Conservation (phyloP, 2,329 filamentous ascomycete species). For the Microsporum ferrugineum region DNA sequence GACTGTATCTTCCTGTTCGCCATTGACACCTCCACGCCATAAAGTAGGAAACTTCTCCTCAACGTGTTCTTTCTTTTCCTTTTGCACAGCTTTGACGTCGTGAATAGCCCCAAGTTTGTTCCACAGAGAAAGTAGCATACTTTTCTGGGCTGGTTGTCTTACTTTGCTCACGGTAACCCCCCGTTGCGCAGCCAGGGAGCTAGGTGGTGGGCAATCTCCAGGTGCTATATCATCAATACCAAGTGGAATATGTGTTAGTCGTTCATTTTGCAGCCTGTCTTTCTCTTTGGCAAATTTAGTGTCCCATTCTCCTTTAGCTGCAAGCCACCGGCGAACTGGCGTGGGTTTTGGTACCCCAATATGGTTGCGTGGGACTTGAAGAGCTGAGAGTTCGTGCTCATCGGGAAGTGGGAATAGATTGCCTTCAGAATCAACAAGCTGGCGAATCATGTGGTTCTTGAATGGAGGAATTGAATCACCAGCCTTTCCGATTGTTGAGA, state of each 20-base stretch:
- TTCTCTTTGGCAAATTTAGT: constrained; percentile 57
- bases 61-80: constrained; percentile 4
- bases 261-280: constrained; percentile 58
- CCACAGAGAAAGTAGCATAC: constrained; percentile 72
- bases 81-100: constrained; percentile 57
- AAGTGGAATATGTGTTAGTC: constrained; percentile 58
- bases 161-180: constrained; percentile 33
- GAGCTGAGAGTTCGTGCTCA: constrained; percentile 51
- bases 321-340: constrained; percentile 74
- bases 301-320: constrained; percentile 62
- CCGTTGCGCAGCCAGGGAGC: constrained; percentile 57
- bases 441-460: constrained; percentile 78
- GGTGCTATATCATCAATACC: constrained; percentile 60
- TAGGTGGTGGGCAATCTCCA: constrained; percentile 70
- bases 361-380: constrained; percentile 52
- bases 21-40: constrained; percentile 5
- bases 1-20: not conserved
- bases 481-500: constrained; percentile 60
- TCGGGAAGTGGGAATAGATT: constrained; percentile 57
- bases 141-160: constrained; percentile 49
- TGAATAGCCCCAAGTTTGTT: constrained; percentile 80
- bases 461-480: constrained; percentile 75
- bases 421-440: constrained; percentile 70
- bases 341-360: constrained; percentile 71
- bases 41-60: not conserved